Percentiles rank a stretch among this genome's conserved stretches.
Conservation (phyloP, 768 basidiomycete genomes). For the Mycena crocata region DNA sequence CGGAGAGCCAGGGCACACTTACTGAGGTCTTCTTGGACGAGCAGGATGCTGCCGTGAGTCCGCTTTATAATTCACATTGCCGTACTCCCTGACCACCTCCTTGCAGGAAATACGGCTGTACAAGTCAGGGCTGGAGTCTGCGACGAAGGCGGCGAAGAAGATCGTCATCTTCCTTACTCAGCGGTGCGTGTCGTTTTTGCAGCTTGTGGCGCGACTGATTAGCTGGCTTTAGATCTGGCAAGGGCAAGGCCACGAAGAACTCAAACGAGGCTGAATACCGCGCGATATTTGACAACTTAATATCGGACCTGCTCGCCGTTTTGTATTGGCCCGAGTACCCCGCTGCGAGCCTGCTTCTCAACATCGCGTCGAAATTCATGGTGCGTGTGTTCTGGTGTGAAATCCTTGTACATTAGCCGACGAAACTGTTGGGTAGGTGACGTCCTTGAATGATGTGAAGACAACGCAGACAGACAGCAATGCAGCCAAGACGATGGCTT, state of each 20-base stretch:
- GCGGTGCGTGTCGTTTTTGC: slow-evolving; percentile 49
- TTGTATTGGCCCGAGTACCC: slow-evolving; percentile 99
- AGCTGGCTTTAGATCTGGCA: slow-evolving; percentile 71
- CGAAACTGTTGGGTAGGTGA: slow-evolving; percentile 64
- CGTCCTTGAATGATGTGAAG: slow-evolving; percentile 87
- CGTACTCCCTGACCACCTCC: slow-evolving; percentile 2
- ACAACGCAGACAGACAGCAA: slow-evolving; percentile 78
- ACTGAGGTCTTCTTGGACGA: slow-evolving; percentile 73
- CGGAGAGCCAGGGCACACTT: slow-evolving; percentile 52
- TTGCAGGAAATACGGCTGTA: slow-evolving; percentile 78
- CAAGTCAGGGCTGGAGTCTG: slow-evolving; percentile 79
- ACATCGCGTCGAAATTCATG: slow-evolving; percentile 88
- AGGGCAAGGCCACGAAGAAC: slow-evolving; percentile 88
- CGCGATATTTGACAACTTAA: slow-evolving; percentile 89
- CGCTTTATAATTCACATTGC: background rate
- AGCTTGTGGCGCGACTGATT: slow-evolving; percentile 4
- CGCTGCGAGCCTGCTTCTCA: slow-evolving; percentile 84
- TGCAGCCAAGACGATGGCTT: slow-evolving; percentile 87
- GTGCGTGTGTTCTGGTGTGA: slow-evolving; percentile 52
- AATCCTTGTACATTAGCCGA: background rate
- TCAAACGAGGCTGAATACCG: slow-evolving; percentile 96
- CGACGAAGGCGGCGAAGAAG: slow-evolving; percentile 85
- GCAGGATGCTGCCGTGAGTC: slow-evolving; percentile 69
- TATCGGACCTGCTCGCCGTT: slow-evolving; percentile 88
- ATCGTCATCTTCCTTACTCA: slow-evolving; percentile 84